Base-by-base conservation (phyloP, 1,284 basidiomycete genomes). In the Cryptococcus sp. region DNA sequence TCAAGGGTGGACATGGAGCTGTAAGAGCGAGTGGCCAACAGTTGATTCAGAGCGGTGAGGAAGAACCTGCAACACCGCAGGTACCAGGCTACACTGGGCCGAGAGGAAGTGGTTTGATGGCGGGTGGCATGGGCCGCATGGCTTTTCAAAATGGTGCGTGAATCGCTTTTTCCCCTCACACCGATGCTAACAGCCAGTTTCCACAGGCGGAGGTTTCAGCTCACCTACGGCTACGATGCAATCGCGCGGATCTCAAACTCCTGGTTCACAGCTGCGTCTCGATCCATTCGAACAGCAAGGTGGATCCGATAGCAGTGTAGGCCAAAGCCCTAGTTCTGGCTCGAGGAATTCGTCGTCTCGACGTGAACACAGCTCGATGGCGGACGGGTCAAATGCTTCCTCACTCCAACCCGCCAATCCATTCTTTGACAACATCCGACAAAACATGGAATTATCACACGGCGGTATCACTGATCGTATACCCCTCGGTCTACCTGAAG, bases 401-500 rank as follows among this genome's bases (percentile, higher is more conserved):
- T n/a, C 64, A 41, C 52, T 71, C 7, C 70, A 76, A 48, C 82
- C 85, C 2, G 83, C 79, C 48, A 92, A 91, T 69, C 90, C 90
- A 3, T 93, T 93, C 76, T 93, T 92, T 62, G 92, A 98, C 76
- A 87, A 90, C 64, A 90, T 98, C 63, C 86, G 94, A 28, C 94
- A 98, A 74, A 96, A 98, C 66, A 75, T 86, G 16, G 94, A 98
- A 76, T 82, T 96, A 32, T 83, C 85, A 11, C 85, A 89, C 49
- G 90, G 89, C 9, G 76, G 77, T n/a, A 85, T 88, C 60, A 85
- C 84, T 0, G 85, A 91, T 66, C 84, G 87, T 48, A 89, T 91
- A 46, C 82, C 89, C 5, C 80, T 96, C 48, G 80, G 81, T 31
- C 79, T 96, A 3, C 82, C 88, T 0, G 70, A 78, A 32, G 77